These are phyloP conservation scores for Termitomyces sp. DNA, from an alignment of 768 basidiomycete species.

Conservation along the genomic window DNA sequence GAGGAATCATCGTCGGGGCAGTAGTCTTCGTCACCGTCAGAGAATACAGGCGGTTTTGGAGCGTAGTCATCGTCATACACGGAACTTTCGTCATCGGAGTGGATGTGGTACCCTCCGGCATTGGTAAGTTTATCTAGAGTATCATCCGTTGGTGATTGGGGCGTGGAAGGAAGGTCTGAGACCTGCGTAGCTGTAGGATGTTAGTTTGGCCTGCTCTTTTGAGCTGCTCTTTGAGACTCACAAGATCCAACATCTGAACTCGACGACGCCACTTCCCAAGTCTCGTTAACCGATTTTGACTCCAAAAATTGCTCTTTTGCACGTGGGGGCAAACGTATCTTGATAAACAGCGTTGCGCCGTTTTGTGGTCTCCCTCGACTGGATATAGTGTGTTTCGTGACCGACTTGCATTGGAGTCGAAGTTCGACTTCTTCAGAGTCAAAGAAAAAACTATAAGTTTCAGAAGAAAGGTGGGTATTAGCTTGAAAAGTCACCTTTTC, in stretches of 20 bases:
- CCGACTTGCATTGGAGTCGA: constrained; percentile 35
- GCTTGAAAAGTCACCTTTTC: constrained; percentile 28
- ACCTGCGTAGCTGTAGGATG: constrained; percentile 5
- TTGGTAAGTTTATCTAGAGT: background rate
- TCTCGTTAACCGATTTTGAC: background rate
- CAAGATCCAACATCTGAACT: constrained; percentile 7
- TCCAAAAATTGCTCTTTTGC: background rate
- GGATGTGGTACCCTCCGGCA: constrained; percentile 31
- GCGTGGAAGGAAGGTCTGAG: constrained; percentile 10
- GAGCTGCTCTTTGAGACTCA: background rate
- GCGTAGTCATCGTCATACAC: constrained; percentile 19
- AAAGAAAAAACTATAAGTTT: background rate
- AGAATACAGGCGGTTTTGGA: constrained; percentile 16
- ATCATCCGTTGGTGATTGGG: constrained; percentile 12
- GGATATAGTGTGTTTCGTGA: constrained; percentile 21
- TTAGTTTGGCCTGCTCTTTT: background rate
- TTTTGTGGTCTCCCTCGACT: constrained; percentile 38
- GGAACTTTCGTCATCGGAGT: constrained; percentile 34
- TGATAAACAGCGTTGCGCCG: constrained; percentile 25
- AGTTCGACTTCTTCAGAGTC: constrained; percentile 35
- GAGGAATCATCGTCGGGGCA: background rate
- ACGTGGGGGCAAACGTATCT: constrained; percentile 17
- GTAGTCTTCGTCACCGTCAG: constrained; percentile 15
- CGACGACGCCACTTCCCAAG: constrained; percentile 3
- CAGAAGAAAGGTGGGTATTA: background rate